Evolutionary conservation across 1,139 yeast species (phyloP), one percentile per base, ranked within the genome.

Genomic region (Debaryomyces subglobosus): DNA sequence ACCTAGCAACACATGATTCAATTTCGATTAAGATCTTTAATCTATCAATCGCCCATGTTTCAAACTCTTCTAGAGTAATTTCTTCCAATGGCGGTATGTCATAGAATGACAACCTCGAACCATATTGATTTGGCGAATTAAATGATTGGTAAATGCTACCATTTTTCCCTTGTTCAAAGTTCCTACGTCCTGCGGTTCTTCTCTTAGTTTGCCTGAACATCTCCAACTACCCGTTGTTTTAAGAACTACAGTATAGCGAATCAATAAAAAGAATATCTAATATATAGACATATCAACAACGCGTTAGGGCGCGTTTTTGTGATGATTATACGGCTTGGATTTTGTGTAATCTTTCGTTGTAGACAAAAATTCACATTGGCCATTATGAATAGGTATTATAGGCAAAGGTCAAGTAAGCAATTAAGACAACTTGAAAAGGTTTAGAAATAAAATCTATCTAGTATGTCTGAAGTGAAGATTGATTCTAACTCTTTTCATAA

Each of bases 11-110:
- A 56, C 87, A 82, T 6, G 91, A 81, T 61, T 92, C 97, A 44
- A 94, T 85, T 63, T 91, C 97, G 50, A 90, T 81, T 51, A 95
- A 76, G 8, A 94, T 82, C 61, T 86, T 84, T 54, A 94, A 77
- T 53, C 99, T 74, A 61, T 94, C 98, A 44, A 94, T 87, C 7
- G 98, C 98, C 97, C 97, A 94, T 15, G 78, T 77, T 67, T 94
- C 99, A 65, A 94, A 95, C 62, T 94, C 89, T 55, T 92, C 97
- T 34, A 94, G 65, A 0, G 97, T 90, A 60, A 94, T 84, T 67
- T 94, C 98, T 32, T 85, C 84, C 33, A 77, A 67, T 0, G 98
- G 98, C 6, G 96, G 95, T 3, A 72, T 56, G 39, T 76, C 79
- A 66, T 94, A 94, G 60, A 92, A 79, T 43, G 86, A 82, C 45